Evolutionary conservation across 768 basidiomycete species (phyloP), one percentile per base, ranked within the genome.

Genomic region (Mycena maculata): DNA sequence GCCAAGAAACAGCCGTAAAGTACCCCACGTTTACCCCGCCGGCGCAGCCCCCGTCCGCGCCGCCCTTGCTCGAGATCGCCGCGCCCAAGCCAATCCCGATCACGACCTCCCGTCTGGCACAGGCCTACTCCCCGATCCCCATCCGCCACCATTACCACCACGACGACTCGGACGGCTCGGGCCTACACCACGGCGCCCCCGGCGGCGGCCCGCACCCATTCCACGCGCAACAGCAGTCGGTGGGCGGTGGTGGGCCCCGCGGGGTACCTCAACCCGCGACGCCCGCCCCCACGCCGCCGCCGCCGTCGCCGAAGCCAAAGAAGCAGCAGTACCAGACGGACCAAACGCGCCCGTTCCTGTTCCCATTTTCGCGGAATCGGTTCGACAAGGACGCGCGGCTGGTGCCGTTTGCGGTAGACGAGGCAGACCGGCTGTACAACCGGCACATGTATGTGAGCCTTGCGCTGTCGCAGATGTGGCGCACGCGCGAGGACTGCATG

Each of bases 321-420:
- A 98, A 99, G 77, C 97, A 97, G 76, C 95, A 97, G 76, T 99
- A 95, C 77, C 98, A 99, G 76, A 99, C 98, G 0, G 98, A 99
- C 78, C 98, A 96, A 76, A 89, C 82, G 49, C 86, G 93, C 15
- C 97, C 98, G 1, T 99, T 99, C 77, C 81, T 99, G 66, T 96
- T 99, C 77, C 98, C 98, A 0, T 99, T 98, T 76, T 94, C 95
- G 8, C 87, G 89, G n/a, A 84, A 78, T 53, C 83, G 78, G 60
- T 83, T 83, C 58, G 82, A 87, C 30, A 85, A 86, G 54, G 86
- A 89, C 63, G 84, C 83, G 25, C 86, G 87, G 44, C 82, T 93
- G n/a, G 94, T 99, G 4, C 98, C 98, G 2, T 96, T 92, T 76
- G 95, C 96, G 5, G 95, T 99, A 65, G 95, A 95, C 48, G 98